Percentiles rank a stretch among this genome's conserved stretches.
Evolutionary conservation across 2,329 filamentous ascomycete species (phyloP).

Genomic region (Diaporthe amygdali): DNA sequence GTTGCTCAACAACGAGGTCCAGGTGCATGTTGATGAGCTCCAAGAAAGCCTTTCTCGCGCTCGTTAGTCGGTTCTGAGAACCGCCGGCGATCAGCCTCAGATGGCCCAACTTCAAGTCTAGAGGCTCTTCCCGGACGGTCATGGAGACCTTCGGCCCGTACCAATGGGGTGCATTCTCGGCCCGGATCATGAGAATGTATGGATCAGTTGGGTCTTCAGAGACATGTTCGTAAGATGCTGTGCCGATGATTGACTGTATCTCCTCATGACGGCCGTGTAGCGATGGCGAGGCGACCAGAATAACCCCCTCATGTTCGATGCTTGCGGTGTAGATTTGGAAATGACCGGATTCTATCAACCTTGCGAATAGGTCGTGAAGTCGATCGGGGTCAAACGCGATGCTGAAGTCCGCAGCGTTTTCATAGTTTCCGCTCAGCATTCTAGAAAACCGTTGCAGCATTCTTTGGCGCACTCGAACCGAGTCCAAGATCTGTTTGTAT

Average conservation of each 20-base stretch:
- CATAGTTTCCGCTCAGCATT: conserved; percentile 89
- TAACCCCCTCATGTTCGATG: conserved; percentile 76
- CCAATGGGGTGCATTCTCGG: conserved; percentile 82
- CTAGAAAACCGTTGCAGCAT: conserved; percentile 96
- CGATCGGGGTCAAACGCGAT: conserved; percentile 73
- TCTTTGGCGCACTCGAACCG: conserved; percentile 91
- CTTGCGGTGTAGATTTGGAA: conserved; percentile 80
- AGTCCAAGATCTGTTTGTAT: conserved; percentile 94
- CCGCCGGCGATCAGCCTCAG: conserved; percentile 88
- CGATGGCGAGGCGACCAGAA: conserved; percentile 83
- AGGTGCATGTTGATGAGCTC: conserved; percentile 83
- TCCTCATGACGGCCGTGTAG: conserved; percentile 78
- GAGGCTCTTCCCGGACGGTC: conserved; percentile 75
- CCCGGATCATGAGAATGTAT: conserved; percentile 84
- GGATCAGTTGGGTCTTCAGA: conserved; percentile 78
- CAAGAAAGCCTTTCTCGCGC: conserved; percentile 79
- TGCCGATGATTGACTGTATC: conserved; percentile 85
- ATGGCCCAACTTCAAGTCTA: conserved; percentile 86
- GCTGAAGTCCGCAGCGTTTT: conserved; percentile 95
- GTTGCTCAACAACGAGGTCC: conserved; percentile 87
- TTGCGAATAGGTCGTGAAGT: conserved; percentile 79
- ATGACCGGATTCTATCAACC: conserved; percentile 81
- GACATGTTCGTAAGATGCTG: conserved; percentile 58
- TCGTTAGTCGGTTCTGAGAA: conserved; percentile 77
- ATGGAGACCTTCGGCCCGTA: conserved; percentile 77